Evolutionary conservation across 805 yeast genomes (phyloP), one percentile per base, ranked within the genome.

Genomic region (Myxozyma kluyveri): DNA sequence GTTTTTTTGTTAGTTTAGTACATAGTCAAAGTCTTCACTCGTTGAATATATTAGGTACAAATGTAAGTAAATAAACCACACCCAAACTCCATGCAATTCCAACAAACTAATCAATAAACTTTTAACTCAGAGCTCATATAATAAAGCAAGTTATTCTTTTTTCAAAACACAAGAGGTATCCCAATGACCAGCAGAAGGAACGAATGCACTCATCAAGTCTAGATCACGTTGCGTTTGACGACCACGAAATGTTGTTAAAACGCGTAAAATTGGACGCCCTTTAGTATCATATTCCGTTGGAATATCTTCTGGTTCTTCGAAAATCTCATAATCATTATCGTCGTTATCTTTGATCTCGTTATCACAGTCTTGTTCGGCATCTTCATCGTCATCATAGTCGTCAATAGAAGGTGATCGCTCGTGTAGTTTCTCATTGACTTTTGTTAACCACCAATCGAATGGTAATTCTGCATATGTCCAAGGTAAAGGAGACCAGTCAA

Each of bases 221-320:
- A n/a, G n/a, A n/a, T n/a, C n/a, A n/a, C n/a, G n/a, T n/a, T n/a
- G n/a, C n/a, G n/a, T n/a, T n/a, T n/a, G n/a, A n/a, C 33, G 33
- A 29, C 33, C 33, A 9, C 33, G 33, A 31, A 54, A 50, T 26
- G 37, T 43, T 1, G 58, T 54, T 32, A 54, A 33, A 21, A 54
- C 22, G 14, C 17, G 37, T 42, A 54, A 27, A 19, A 50, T 32
- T 38, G 58, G 58, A 14, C 58, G 40, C 6, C 52, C 53, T 2
- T 45, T 42, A 37, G 45, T 42, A 32, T 54, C 58, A 37, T 32
- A 35, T 22, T 46, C 55, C 14, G 29, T 45, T 22, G 45, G 47
- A 4, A 54, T 32, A 33, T 54, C 55, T 23, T 50, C 58, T 5
- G 58, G 58, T 22, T 54, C 58, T 26, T 54, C 49, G 44, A 35